These are phyloP conservation scores for Phytophthora macrochlamydospora DNA, from an alignment of 352 stramenopile genomes.

Conservation along the genomic window DNA sequence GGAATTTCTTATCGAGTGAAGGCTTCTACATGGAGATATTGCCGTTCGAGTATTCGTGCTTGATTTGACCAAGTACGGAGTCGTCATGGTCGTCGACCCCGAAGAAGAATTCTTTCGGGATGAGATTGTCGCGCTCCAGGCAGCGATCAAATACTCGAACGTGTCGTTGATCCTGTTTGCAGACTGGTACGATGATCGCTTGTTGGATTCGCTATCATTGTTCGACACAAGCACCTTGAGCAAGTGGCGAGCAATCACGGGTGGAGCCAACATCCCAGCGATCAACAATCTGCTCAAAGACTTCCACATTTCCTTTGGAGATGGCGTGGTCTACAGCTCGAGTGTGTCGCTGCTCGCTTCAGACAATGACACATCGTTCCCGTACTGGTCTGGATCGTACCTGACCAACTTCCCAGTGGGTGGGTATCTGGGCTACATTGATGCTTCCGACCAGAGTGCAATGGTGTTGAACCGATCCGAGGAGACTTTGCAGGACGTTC, in stretches of 20 bases:
- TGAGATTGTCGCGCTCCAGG: slow-evolving; percentile 61
- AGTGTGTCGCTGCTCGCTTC: slow-evolving; percentile 49
- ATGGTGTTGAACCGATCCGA: slow-evolving; percentile 56
- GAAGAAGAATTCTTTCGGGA: slow-evolving; percentile 81
- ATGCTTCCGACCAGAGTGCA: slow-evolving; percentile 59
- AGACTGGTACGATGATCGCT: slow-evolving; percentile 77
- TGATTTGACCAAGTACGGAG: slow-evolving; percentile 73
- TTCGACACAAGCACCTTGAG: slow-evolving; percentile 87
- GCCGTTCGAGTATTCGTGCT: slow-evolving; percentile 77
- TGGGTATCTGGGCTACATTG: slow-evolving; percentile 64
- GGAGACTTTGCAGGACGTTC: slow-evolving; percentile 37
- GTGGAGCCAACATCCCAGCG: slow-evolving; percentile 76
- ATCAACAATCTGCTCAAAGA: slow-evolving; percentile 68
- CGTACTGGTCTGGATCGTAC: slow-evolving; percentile 71
- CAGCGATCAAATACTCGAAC: slow-evolving; percentile 70
- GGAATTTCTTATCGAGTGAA: slow-evolving; percentile 64
- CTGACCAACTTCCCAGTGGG: slow-evolving; percentile 71
- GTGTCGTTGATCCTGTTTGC: slow-evolving; percentile 77
- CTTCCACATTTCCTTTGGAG: slow-evolving; percentile 74
- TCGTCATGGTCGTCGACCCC: slow-evolving; percentile 80
- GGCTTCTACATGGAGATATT: slow-evolving; percentile 86
- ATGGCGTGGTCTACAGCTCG: slow-evolving; percentile 57
- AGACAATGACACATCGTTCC: slow-evolving; percentile 38
- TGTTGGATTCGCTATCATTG: slow-evolving; percentile 67
- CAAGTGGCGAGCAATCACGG: slow-evolving; percentile 79